Evolutionary conservation across 192 early-diverging fungal species (phyloP).

Genomic region (Coemansia sp.): DNA sequence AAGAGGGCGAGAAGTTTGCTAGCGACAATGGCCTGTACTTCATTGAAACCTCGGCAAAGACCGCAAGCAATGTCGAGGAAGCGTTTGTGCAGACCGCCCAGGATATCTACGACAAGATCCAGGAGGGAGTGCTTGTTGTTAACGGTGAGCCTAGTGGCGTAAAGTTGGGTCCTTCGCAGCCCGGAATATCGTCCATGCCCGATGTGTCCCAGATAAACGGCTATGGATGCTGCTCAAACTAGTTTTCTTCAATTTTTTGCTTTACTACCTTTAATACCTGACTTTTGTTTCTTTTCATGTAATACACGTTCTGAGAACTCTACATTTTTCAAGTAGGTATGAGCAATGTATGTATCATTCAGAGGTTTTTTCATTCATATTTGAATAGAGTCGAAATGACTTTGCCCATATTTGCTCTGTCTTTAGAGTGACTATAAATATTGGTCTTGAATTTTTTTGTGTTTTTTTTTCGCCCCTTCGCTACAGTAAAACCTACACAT

Average conservation of each 20-base stretch:
- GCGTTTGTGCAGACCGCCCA: conserved; percentile 78
- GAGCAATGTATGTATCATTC: no score
- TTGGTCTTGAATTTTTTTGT: neutral
- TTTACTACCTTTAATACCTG: neutral
- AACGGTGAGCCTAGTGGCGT: conserved; percentile 65
- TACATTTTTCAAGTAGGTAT: no score
- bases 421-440: neutral
- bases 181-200: conserved; percentile 62
- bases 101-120: conserved; percentile 81
- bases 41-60: conserved; percentile 89
- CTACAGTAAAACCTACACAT: no score
- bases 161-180: conserved; percentile 64
- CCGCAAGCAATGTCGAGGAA: conserved; percentile 81
- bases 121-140: conserved; percentile 70
- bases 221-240: conserved; percentile 38
- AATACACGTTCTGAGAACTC: neutral
- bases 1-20: conserved; percentile 89
- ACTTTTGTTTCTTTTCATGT: neutral
- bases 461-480: no score
- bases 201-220: conserved; percentile 47
- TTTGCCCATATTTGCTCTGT: neutral
- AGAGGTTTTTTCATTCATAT: no score
- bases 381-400: neutral
- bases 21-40: conserved; percentile 82
- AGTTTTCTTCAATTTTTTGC: neutral